Conservation (phyloP, 2,329 filamentous ascomycete species). For the Cladobotryum mycophilum region DNA sequence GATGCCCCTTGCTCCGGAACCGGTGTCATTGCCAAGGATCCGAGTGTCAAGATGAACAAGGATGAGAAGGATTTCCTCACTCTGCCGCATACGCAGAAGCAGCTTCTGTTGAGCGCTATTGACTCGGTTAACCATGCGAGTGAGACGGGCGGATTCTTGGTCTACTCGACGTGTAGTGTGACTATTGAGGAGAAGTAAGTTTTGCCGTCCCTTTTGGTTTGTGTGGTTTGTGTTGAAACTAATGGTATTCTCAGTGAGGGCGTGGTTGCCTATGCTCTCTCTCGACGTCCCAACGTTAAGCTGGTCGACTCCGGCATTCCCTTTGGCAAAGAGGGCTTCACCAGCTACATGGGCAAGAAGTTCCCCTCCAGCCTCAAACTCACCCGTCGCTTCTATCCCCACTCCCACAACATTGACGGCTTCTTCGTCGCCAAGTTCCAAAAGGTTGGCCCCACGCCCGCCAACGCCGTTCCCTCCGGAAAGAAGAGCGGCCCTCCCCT, state of each 20-base stretch:
- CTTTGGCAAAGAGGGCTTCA: constrained; percentile 92
- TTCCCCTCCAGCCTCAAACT: constrained; percentile 82
- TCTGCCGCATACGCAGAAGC: constrained; percentile 90
- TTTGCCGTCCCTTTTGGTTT: neutral
- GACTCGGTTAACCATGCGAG: constrained; percentile 88
- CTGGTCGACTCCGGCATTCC: constrained; percentile 85
- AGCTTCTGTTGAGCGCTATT: constrained; percentile 85
- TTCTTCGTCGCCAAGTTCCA: constrained; percentile 99
- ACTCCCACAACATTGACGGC: constrained; percentile 91
- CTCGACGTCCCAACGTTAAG: constrained; percentile 85
- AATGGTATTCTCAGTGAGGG: constrained; percentile 46
- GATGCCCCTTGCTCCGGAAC: constrained; percentile 96
- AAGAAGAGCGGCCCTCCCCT: constrained; percentile 19
- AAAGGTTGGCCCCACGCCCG: constrained; percentile 74
- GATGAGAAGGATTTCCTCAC: constrained; percentile 90
- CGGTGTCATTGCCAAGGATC: constrained; percentile 94
- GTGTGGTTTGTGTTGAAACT: neutral
- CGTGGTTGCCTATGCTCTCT: constrained; percentile 89
- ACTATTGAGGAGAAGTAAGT: constrained; percentile 70
- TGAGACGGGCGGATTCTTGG: constrained; percentile 90
- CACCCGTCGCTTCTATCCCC: constrained; percentile 81
- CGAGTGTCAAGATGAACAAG: constrained; percentile 97
- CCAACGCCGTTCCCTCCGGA: constrained; percentile 36
- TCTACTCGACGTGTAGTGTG: constrained; percentile 95
- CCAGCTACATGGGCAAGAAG: constrained; percentile 80